A percentile compares a stretch with the other conserved stretches of the same genome.
phyloP scores from a whole-genome alignment of 164 flowering plant species.

The Kalanchoe fedtschenkoi region DNA sequence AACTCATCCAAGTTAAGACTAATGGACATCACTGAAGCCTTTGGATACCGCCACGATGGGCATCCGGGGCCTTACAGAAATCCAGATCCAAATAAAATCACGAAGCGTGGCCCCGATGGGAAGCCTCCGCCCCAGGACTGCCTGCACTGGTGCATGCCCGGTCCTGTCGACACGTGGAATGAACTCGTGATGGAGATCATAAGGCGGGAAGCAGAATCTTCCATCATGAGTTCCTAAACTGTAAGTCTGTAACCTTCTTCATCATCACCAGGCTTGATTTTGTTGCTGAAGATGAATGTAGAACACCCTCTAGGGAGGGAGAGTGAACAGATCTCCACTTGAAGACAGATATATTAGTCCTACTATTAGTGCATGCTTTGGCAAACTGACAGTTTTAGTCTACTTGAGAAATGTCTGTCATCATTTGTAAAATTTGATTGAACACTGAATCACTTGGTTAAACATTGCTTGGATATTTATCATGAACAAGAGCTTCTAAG shows the following conservation, averaged over 20 bases:
- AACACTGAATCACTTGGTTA: too few species aligned
- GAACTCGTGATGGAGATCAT: slow-evolving; percentile 75
- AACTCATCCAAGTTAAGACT: slow-evolving; percentile 48
- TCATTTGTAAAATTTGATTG: neutral
- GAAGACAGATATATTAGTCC: neutral
- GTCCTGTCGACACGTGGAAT: slow-evolving; percentile 96
- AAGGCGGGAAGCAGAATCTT: slow-evolving; percentile 22
- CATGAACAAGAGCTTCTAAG: too few species aligned
- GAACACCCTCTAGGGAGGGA: neutral
- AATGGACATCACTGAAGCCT: slow-evolving; percentile 78
- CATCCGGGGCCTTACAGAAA: slow-evolving; percentile 93
- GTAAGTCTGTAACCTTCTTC: neutral
- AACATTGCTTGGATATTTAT: too few species aligned
- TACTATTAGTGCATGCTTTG: neutral
- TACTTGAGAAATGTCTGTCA: too few species aligned
- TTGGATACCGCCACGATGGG: slow-evolving; percentile 75
- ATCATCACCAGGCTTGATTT: neutral
- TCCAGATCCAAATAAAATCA: slow-evolving; percentile 77
- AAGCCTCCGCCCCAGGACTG: slow-evolving; percentile 96
- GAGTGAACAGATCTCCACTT: neutral
- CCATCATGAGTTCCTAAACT: neutral
- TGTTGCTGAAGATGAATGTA: neutral
- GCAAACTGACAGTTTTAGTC: too few species aligned
- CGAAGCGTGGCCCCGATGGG: slow-evolving; percentile 77
- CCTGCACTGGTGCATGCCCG: slow-evolving; percentile 99